Conservation (phyloP, 169 alveolate genomes). For the Eimeria praecox region DNA sequence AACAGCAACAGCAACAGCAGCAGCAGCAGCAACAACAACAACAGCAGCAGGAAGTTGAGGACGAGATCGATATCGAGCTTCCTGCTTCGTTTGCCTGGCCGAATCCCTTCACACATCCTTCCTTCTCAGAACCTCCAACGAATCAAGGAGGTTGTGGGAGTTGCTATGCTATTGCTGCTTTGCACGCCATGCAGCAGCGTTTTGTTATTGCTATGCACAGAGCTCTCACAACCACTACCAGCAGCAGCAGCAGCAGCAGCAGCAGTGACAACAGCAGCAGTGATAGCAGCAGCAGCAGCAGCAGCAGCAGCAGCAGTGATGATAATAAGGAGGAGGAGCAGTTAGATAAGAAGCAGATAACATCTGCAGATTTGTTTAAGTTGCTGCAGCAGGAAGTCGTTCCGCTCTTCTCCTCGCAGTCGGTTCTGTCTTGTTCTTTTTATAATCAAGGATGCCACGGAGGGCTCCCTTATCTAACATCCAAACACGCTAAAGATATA, state of each 20-base stretch:
- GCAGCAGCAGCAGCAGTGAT: constrained; percentile 25
- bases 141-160: constrained; percentile 93
- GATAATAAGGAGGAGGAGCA: too few relatives aligned
- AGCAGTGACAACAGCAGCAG: not conserved
- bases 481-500: constrained; percentile 83
- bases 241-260: constrained; percentile 68
- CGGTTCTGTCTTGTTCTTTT: constrained; percentile 87
- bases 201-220: too few relatives aligned
- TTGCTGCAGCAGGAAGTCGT: not conserved
- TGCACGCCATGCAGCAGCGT: constrained; percentile 88
- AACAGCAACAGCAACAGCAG: constrained; percentile 40
- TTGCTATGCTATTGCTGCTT: constrained; percentile 91
- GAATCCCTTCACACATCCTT: constrained; percentile 83
- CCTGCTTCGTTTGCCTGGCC: constrained; percentile 84
- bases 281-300: not conserved
- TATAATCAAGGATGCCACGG: constrained; percentile 88
- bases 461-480: constrained; percentile 85
- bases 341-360: too few relatives aligned
- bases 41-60: constrained; percentile 15
- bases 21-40: constrained; percentile 29
- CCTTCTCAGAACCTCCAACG: constrained; percentile 22
- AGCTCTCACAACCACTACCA: constrained; percentile 78
- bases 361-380: not conserved
- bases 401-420: constrained; percentile 84
- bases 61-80: constrained; percentile 2